Evolutionary conservation across 1,139 yeast genomes (phyloP), one percentile per base, ranked within the genome.

Genomic region (Zygosaccharomyces pseudobailii): DNA sequence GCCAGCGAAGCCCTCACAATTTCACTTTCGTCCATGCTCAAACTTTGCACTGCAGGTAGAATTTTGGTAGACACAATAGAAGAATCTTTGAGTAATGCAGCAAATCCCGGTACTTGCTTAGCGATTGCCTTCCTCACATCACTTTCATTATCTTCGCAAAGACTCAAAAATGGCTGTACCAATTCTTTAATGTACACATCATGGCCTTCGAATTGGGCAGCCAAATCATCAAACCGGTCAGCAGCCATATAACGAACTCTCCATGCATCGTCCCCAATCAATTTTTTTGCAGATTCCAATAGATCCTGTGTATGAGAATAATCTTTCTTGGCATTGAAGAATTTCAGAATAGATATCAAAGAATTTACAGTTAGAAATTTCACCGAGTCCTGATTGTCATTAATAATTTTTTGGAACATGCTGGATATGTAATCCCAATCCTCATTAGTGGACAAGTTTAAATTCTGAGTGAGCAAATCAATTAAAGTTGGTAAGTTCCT

Each of bases 241-340:
- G 97, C 97, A 24, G 96, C 95, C 80, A 95, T 89, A 70, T 92
- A 94, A 62, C 98, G 80, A 48, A 94, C 97, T 68, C 98, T 84
- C 99, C 99, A 94, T 61, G 95, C 86, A 69, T 88, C 90, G 70
- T 94, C 98, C 55, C 76, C 78, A 53, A 87, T 83, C 56, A 94
- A 76, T 55, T 81, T 80, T 53, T 84, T 75, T 3, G 88, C 74
- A 48, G 79, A 76, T 45, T 75, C 72, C 54, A 84, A 74, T 52
- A 84, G 73, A 56, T 82, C 86, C 36, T 78, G 72, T 56, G 79
- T 76, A 65, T 82, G 86, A 24, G 80, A 70, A 36, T 66, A 67
- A 58, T 84, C 87, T 48, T 76, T 68, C 52, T 77, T 76, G 20
- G 71, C 68, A 57, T 79, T 80, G 71, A 84, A 80, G 61, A 79